Percentiles rank a stretch among this genome's conserved stretches.
Conservation (phyloP, 139 green algal species). For the Chlorella sp. region DNA sequence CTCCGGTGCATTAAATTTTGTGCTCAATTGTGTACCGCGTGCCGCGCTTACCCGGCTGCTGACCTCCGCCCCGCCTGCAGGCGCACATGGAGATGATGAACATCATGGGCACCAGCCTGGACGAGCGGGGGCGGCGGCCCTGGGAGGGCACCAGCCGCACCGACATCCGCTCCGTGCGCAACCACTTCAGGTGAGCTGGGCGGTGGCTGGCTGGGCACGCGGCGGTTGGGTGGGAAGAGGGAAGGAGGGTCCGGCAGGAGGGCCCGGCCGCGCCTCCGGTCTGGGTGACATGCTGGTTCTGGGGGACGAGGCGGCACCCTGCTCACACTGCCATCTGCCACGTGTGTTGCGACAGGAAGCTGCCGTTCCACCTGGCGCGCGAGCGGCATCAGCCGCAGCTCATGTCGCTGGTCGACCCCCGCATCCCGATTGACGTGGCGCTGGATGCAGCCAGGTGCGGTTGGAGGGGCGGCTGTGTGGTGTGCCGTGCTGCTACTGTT, state of each 20-base stretch:
- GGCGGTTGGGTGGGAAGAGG: neutral
- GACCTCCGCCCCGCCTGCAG: no score
- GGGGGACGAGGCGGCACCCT: neutral
- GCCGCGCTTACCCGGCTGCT: no score
- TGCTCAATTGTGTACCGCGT: no score
- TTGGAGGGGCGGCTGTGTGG: neutral
- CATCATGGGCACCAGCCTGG: slow-evolving; percentile 30
- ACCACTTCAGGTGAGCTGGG: slow-evolving; percentile 27
- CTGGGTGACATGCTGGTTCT: neutral
- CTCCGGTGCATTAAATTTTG: no score
- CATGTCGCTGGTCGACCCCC: slow-evolving; percentile 56
- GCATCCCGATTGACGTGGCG: slow-evolving; percentile 55
- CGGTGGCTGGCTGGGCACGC: no score
- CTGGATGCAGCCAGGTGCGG: slow-evolving; percentile 47
- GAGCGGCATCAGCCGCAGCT: slow-evolving; percentile 41
- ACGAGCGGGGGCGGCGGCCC: slow-evolving; percentile 43
- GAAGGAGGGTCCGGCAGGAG: neutral
- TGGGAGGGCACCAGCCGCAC: slow-evolving; percentile 63
- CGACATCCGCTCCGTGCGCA: slow-evolving; percentile 62
- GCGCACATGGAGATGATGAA: slow-evolving; percentile 49
- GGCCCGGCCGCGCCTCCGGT: neutral
- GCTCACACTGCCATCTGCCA: neutral
- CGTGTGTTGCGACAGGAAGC: slow-evolving; percentile 35
- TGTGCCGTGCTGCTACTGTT: neutral
- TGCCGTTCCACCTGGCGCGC: slow-evolving; percentile 65